Evolutionary conservation across 2,329 filamentous ascomycete species (phyloP).

Genomic region (Colletotrichum sp.): DNA sequence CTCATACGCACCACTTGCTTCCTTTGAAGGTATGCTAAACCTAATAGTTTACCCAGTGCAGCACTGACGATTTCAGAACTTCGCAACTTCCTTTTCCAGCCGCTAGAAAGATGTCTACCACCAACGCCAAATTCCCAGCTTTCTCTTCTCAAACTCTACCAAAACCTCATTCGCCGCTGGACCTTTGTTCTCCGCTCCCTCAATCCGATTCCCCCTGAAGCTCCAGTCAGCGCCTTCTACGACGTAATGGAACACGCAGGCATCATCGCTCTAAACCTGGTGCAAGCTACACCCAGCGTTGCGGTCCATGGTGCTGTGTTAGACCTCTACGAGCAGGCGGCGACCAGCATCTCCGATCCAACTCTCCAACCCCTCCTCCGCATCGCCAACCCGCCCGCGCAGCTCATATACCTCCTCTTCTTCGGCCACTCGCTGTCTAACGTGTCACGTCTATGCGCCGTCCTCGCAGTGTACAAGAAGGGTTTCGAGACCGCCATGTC

Average conservation of each 20-base stretch:
- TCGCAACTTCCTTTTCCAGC: conserved; percentile 50
- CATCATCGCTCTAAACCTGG: conserved; percentile 61
- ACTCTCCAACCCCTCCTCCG: conserved; percentile 60
- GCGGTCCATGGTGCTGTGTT: conserved; percentile 62
- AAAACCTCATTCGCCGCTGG: conserved; percentile 68
- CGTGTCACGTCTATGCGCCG: conserved; percentile 71
- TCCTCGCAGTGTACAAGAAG: conserved; percentile 75
- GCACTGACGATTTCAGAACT: conserved; percentile 50
- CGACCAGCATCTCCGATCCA: conserved; percentile 59
- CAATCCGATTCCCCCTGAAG: conserved; percentile 37
- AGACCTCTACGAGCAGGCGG: conserved; percentile 72
- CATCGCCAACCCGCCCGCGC: conserved; percentile 71
- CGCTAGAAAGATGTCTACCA: conserved; percentile 47
- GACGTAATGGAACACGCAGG: conserved; percentile 55
- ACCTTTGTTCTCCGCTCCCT: conserved; percentile 47
- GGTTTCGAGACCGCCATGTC: conserved; percentile 72
- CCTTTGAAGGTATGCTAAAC: conserved; percentile 57
- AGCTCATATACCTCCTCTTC: conserved; percentile 73
- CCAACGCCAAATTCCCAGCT: conserved; percentile 54
- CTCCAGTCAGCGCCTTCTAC: conserved; percentile 40
- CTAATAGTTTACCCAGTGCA: background rate
- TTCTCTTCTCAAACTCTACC: conserved; percentile 71
- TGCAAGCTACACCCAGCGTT: conserved; percentile 55
- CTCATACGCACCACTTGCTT: conserved; percentile 56
- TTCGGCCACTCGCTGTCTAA: conserved; percentile 69